A percentile compares a stretch with the other conserved stretches of the same genome.
These are phyloP conservation scores for Hyphodiscus hymeniophilus DNA, from an alignment of 495 filamentous ascomycete genomes.

Conservation along the genomic window DNA sequence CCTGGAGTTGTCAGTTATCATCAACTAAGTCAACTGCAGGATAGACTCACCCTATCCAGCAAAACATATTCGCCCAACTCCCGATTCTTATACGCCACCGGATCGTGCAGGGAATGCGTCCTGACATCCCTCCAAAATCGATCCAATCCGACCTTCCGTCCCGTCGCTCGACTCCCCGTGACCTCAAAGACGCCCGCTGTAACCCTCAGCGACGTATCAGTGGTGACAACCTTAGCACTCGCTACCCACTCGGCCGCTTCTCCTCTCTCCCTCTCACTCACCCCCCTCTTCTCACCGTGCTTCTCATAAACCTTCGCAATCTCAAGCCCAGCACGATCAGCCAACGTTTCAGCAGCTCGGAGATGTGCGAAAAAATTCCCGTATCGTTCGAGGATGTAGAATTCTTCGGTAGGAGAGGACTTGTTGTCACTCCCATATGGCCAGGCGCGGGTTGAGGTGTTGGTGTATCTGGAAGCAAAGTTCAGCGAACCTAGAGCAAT, in stretches of 20 bases:
- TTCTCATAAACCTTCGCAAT: slow-evolving; percentile 33
- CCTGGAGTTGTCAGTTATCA: slow-evolving; percentile 19
- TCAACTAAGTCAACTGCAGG: not conserved
- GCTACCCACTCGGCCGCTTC: slow-evolving; percentile 53
- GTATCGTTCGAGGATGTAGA: slow-evolving; percentile 53
- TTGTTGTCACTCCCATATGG: slow-evolving; percentile 51
- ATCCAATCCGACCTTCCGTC: slow-evolving; percentile 45
- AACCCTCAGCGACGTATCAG: slow-evolving; percentile 46
- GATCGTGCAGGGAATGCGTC: slow-evolving; percentile 56
- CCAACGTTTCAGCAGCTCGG: slow-evolving; percentile 45
- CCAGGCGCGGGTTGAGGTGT: slow-evolving; percentile 44
- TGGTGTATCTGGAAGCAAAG: slow-evolving; percentile 43
- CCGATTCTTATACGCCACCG: slow-evolving; percentile 52
- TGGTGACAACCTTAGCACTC: slow-evolving; percentile 50
- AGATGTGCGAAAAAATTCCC: slow-evolving; percentile 53
- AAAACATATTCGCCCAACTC: slow-evolving; percentile 48
- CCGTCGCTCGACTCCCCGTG: slow-evolving; percentile 45
- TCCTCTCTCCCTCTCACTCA: slow-evolving; percentile 41
- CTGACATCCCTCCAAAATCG: slow-evolving; percentile 52
- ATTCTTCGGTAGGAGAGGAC: slow-evolving; percentile 44
- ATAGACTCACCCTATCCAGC: slow-evolving; percentile 25
- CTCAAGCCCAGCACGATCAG: slow-evolving; percentile 40
- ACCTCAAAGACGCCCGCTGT: slow-evolving; percentile 52
- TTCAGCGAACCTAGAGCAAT: slow-evolving; percentile 46
- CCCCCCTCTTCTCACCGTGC: slow-evolving; percentile 26